Base-by-base conservation (phyloP, 75 land plant species). In the Picea glauca region DNA sequence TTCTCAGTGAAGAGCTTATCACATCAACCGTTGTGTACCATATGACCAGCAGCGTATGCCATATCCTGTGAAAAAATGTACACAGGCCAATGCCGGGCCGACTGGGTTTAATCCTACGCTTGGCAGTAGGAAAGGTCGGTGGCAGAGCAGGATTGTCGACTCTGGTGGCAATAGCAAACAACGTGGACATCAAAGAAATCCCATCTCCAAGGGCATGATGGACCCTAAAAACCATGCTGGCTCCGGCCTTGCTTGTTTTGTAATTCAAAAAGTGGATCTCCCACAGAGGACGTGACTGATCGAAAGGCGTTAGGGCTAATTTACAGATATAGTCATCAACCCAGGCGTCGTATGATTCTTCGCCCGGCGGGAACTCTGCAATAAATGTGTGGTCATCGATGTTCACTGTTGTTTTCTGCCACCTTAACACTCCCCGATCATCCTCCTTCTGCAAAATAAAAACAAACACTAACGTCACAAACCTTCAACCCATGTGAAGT, bases 141-240 rank as follows among this genome's bases (percentile, higher is more conserved):
- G 86, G 85, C 26, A 68, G 62, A 60, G 80, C 72, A 9, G 87
- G 90, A 46, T 75, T 78, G 5, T 83, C 90, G 5, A 77, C 76
- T 32, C 75, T 80, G 56, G 80, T 68, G 2, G 84, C 80, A 57
- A 82, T 80, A 30, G 90, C 84, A 57, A 85, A 74, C 18, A 88
- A 35, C 5, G 78, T 78, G 15, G 85, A 86, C 90, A 91, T 91
- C 2, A 91, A 79, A 11, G 93, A 88, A 20, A 78, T 89, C 13
- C 93, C 93, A 81, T 91, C 93, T 3, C 93, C 93, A 8, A 91
- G 58, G 13, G 91, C 78, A 81, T 91, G 93, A 73, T 91, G 91
- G 38, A 89, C 84, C 33, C 84, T 87, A 74, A 91, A 66, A 13
- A 91, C 63, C 6, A 82, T 20, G 58, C n/a, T 58, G 0, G 82